A percentile compares a stretch with the other conserved stretches of the same genome.
Conservation (phyloP, 768 basidiomycete genomes). For the Cubamyces sp. region DNA sequence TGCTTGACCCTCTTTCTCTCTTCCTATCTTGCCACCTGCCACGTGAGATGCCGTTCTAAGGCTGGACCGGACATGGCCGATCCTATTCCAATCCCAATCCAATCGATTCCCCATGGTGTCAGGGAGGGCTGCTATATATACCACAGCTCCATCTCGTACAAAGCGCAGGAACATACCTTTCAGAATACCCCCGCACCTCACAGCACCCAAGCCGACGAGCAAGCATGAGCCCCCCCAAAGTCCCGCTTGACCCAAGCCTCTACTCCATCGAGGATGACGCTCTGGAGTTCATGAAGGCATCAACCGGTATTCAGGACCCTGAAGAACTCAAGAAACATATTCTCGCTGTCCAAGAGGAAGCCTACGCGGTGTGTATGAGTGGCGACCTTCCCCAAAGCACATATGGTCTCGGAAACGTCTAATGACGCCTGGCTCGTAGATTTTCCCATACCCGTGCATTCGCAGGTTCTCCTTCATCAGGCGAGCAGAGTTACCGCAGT, state of each 20-base stretch:
- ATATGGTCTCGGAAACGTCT: neutral
- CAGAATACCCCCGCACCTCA: neutral
- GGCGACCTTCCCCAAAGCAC: too few relatives aligned
- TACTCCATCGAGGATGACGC: constrained; percentile 22
- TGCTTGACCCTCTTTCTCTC: neutral
- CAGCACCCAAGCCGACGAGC: neutral
- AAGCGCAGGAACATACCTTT: neutral
- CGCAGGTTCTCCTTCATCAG: constrained; percentile 25
- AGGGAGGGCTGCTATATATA: too few relatives aligned
- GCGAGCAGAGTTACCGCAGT: constrained; percentile 8
- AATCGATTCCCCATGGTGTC: neutral
- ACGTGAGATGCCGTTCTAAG: neutral
- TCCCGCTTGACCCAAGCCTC: constrained; percentile 14
- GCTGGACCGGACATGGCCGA: neutral
- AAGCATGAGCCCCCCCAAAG: neutral
- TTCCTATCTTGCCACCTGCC: neutral
- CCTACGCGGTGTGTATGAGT: constrained; percentile 21
- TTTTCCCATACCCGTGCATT: constrained; percentile 35
- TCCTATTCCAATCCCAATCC: neutral
- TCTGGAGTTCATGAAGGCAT: constrained; percentile 27
- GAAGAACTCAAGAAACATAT: constrained; percentile 33
- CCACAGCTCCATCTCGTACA: too few relatives aligned
- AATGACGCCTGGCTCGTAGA: constrained; percentile 8
- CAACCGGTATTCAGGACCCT: constrained; percentile 32
- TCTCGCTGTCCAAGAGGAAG: constrained; percentile 29